Evolutionary conservation across 2,329 filamentous ascomycete genomes (phyloP), one percentile per base, ranked within the genome.

Genomic region (Aspergillus phoenicis): DNA sequence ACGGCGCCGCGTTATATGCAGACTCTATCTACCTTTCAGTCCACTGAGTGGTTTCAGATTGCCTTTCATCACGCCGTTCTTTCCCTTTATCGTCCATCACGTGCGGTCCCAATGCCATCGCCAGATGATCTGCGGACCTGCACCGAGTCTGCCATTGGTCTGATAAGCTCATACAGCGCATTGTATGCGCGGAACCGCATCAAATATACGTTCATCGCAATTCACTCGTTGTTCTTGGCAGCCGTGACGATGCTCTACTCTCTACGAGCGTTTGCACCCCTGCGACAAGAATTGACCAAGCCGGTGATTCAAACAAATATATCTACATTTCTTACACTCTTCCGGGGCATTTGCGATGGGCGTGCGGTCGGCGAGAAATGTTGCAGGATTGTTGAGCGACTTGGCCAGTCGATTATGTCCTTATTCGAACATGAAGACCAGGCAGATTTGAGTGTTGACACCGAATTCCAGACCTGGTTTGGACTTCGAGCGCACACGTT

Each of bases 41-140:
- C 70, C 8, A 61, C 65, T 5, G 70, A 72, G 24, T 71, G 70
- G 70, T 71, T 70, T 48, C 66, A 71, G 24, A 73, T 70, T 15
- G 69, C 69, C 0, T 70, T 68, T 39, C 69, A 70, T 39, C 66
- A 70, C 30, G 70, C 67, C 8, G 60, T 70, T 11, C 57, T 71
- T 38, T 63, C 64, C 10, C 59, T 70, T 11, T 64, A 70, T 49
- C 59, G 68, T 7, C 70, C 69, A 15, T 72, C 69, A 0, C 66
- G 64, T 15, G 66, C 64, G 1, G 64, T 59, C 2, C 67, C 65
- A 6, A 61, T 61, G 28, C 61, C 59, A 20, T 56, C 52, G 2
- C 47, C 59, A 11, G 55, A 63, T 15, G 59, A 61, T 24, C 52
- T 63, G 43, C 59, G 59, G 10, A 54, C 56, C 10, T 61, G 59